Evolutionary conservation across 306 rosid genomes (phyloP).

Genomic region (Fagus sylvatica): DNA sequence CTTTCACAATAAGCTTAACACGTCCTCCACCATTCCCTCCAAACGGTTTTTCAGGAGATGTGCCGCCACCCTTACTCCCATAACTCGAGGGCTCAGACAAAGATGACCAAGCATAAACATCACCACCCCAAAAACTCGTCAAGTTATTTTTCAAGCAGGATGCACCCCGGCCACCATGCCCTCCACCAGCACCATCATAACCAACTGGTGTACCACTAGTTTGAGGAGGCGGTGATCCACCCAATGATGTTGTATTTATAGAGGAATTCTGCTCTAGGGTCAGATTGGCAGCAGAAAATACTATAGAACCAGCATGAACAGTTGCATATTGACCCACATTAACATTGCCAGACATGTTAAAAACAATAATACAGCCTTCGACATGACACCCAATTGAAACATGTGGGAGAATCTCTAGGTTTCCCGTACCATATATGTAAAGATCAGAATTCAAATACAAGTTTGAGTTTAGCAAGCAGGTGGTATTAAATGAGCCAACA

Average conservation of each 20-base stretch:
- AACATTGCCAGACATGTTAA: slow-evolving; percentile 87
- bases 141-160: slow-evolving; percentile 71
- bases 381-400: slow-evolving; percentile 73
- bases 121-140: slow-evolving; percentile 94
- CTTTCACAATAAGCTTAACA: slow-evolving; percentile 68
- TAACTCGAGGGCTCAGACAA: slow-evolving; percentile 85
- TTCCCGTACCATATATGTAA: slow-evolving; percentile 75
- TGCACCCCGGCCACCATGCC: slow-evolving; percentile 99
- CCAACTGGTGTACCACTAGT: slow-evolving; percentile 97
- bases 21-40: slow-evolving; percentile 99
- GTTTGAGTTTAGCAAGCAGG: slow-evolving; percentile 83
- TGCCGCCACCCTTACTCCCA: slow-evolving; percentile 94
- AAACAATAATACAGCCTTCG: slow-evolving; percentile 71
- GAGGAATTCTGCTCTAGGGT: slow-evolving; percentile 66
- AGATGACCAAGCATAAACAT: slow-evolving; percentile 97
- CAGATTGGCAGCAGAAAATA: slow-evolving; percentile 75
- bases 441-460: slow-evolving; percentile 59
- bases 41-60: slow-evolving; percentile 44
- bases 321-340: slow-evolving; percentile 81
- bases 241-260: slow-evolving; percentile 77
- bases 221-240: slow-evolving; percentile 94
- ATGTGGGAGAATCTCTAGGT: slow-evolving; percentile 82
- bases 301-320: slow-evolving; percentile 77
- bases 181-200: slow-evolving; percentile 93
- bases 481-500: slow-evolving; percentile 90